phyloP scores from a whole-genome alignment of 2,329 filamentous ascomycete species.

The Colletotrichum lupini region DNA sequence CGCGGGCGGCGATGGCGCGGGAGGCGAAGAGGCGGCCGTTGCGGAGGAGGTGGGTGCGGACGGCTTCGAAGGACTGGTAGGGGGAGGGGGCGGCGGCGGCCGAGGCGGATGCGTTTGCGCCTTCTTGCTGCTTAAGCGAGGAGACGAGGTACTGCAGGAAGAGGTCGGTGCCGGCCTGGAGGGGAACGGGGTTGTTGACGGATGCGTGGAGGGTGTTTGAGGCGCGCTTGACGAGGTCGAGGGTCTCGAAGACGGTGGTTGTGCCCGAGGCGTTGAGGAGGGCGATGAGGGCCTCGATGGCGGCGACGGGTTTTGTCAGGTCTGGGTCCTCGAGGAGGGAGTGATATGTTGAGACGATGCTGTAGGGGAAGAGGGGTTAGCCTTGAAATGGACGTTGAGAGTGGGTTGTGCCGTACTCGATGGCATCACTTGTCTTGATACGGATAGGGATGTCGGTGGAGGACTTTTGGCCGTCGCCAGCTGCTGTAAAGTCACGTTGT shows the following conservation, averaged over 20 bases:
- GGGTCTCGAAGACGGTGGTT: constrained; percentile 92
- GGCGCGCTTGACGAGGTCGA: constrained; percentile 83
- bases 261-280: constrained; percentile 83
- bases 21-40: constrained; percentile 90
- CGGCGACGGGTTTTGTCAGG: constrained; percentile 94
- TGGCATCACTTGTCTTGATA: constrained; percentile 40
- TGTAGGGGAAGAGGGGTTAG: constrained; percentile 40
- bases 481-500: not conserved
- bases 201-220: constrained; percentile 81
- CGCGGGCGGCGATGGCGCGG: constrained; percentile 85
- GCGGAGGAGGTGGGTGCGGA: constrained; percentile 83
- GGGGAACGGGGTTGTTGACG: constrained; percentile 88
- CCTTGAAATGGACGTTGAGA: not conserved
- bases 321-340: constrained; percentile 76
- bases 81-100: constrained; percentile 39
- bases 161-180: constrained; percentile 93
- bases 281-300: constrained; percentile 90
- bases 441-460: constrained; percentile 39
- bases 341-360: constrained; percentile 67
- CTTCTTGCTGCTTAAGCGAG: constrained; percentile 69
- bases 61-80: constrained; percentile 76
- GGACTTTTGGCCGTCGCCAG: constrained; percentile 11
- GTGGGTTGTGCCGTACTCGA: constrained; percentile 45
- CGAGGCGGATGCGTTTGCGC: constrained; percentile 29
- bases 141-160: constrained; percentile 94